phyloP scores from a whole-genome alignment of 306 rosid genomes.

The Glycine tomentella region DNA sequence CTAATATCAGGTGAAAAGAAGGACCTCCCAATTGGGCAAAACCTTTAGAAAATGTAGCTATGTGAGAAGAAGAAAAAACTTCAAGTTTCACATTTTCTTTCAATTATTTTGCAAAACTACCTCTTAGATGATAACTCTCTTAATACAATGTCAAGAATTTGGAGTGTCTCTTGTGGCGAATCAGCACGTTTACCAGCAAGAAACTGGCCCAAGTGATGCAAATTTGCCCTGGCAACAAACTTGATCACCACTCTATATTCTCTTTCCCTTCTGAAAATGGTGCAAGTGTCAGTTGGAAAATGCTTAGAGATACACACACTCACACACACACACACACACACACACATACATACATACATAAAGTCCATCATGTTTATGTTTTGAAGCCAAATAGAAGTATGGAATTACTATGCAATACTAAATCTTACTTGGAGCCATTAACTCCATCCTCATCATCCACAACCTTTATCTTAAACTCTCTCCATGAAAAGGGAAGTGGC shows the following conservation, averaged over 20 bases:
- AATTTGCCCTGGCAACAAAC: constrained; percentile 85
- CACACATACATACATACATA: no score
- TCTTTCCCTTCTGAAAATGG: constrained; percentile 73
- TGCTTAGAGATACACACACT: no score
- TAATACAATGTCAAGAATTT: constrained; percentile 87
- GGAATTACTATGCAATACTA: not conserved
- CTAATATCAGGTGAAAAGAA: constrained; percentile 89
- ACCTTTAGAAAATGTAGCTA: constrained; percentile 58
- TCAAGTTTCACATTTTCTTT: constrained; percentile 2
- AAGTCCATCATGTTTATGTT: not conserved
- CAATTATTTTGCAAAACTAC: constrained; percentile 47
- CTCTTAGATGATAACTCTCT: constrained; percentile 86
- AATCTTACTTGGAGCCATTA: constrained; percentile 79
- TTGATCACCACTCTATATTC: constrained; percentile 84
- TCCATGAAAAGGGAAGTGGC: constrained; percentile 88
- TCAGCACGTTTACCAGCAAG: constrained; percentile 91
- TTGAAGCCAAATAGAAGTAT: no score
- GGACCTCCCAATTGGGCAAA: constrained; percentile 91
- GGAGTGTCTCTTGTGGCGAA: constrained; percentile 93
- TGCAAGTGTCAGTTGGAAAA: not conserved
- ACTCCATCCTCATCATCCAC: constrained; percentile 74
- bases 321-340: no score
- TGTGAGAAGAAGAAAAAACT: constrained; percentile 46
- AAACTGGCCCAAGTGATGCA: constrained; percentile 95
- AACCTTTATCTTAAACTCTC: constrained; percentile 85